phyloP scores from a whole-genome alignment of 352 stramenopile species.

The Globisporangium rhizosaccharum region DNA sequence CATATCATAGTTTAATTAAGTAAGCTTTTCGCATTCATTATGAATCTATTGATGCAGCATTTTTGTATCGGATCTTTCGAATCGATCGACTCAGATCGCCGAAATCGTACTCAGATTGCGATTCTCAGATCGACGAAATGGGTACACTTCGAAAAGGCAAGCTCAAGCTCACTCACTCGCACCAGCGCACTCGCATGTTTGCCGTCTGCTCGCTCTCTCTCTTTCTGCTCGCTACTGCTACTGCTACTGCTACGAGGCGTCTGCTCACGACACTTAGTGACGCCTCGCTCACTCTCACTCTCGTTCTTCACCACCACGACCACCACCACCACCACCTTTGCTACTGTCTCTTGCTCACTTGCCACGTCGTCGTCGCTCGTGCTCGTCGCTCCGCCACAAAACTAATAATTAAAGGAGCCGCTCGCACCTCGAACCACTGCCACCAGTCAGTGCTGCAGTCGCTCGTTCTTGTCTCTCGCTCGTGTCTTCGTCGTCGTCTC shows the following conservation, averaged over 20 bases:
- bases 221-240: too few relatives aligned
- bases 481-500: not conserved
- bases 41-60: too few relatives aligned
- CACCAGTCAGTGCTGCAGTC: conserved; percentile 6
- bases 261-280: too few relatives aligned
- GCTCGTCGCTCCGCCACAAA: conserved; percentile 8
- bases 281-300: too few relatives aligned
- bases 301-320: not conserved
- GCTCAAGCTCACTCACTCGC: not conserved
- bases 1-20: not conserved
- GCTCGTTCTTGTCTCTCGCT: not conserved
- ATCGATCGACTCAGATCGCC: too few relatives aligned
- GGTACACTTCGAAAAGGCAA: not conserved
- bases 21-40: not conserved
- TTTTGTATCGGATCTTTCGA: too few relatives aligned
- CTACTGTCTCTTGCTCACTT: not conserved
- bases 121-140: not conserved
- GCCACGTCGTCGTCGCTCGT: not conserved
- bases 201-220: too few relatives aligned
- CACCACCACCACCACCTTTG: not conserved
- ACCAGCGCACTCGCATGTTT: too few relatives aligned
- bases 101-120: too few relatives aligned
- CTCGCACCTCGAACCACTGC: not conserved
- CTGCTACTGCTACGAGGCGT: too few relatives aligned
- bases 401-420: conserved; percentile 18